Evolutionary conservation across 306 rosid genomes (phyloP).

Genomic region (Abrus pulchellus): DNA sequence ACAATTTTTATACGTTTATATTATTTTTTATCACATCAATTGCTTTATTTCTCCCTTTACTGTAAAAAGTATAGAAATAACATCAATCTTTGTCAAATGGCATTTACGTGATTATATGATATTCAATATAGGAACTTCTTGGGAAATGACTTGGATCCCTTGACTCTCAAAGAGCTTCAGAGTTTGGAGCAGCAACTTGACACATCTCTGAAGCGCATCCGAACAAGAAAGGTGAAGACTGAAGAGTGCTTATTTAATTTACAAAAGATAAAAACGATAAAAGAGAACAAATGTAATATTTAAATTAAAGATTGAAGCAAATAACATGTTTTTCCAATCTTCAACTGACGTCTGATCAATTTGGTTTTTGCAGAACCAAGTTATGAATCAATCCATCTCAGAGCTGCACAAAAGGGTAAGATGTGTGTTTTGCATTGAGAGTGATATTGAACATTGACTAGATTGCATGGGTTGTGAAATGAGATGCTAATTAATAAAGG

Average conservation of each 20-base stretch:
- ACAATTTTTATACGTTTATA: no score
- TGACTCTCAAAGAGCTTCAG: slow-evolving; percentile 84
- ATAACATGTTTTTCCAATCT: neutral
- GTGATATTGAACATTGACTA: neutral
- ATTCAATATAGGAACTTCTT: slow-evolving; percentile 61
- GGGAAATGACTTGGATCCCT: slow-evolving; percentile 74
- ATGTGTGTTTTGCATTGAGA: neutral
- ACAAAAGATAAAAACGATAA: neutral
- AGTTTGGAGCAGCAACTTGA: slow-evolving; percentile 89
- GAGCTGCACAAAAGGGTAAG: slow-evolving; percentile 81
- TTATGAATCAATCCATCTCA: slow-evolving; percentile 76
- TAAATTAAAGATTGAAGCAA: neutral
- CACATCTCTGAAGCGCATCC: slow-evolving; percentile 76
- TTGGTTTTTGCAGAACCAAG: slow-evolving; percentile 75
- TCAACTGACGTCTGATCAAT: neutral
- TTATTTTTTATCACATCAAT: no score
- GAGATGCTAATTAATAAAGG: neutral
- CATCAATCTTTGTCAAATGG: neutral
- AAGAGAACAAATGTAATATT: neutral
- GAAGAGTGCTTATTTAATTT: slow-evolving; percentile 15
- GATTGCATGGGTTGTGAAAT: neutral
- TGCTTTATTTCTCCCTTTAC: no score
- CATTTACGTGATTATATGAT: neutral
- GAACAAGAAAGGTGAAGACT: slow-evolving; percentile 79
- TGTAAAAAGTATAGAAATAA: no score